Evolutionary conservation across 805 yeast species (phyloP).

Genomic region (Candida montana): DNA sequence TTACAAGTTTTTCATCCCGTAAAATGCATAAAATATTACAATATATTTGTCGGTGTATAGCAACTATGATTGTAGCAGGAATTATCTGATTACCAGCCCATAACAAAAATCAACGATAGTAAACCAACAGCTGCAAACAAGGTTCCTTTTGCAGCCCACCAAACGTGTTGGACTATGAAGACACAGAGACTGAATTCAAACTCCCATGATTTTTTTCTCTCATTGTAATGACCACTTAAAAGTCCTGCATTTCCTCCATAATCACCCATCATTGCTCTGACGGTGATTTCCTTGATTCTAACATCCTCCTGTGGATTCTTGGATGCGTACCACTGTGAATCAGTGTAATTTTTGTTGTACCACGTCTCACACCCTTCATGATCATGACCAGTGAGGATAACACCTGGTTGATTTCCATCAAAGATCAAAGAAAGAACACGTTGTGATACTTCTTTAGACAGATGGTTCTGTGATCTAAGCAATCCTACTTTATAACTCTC

Average conservation of each 20-base stretch:
- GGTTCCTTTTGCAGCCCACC: constrained; percentile 85
- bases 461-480: constrained; percentile 81
- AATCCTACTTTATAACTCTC: constrained; percentile 68
- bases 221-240: constrained; percentile 64
- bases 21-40: too few species aligned
- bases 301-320: constrained; percentile 30
- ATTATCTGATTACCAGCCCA: too few species aligned
- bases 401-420: constrained; percentile 61
- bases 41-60: too few species aligned
- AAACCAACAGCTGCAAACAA: constrained; percentile 31
- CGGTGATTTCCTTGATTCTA: constrained; percentile 73
- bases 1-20: too few species aligned
- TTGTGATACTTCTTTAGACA: constrained; percentile 61
- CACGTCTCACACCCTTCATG: constrained; percentile 86
- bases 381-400: constrained; percentile 91
- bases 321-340: constrained; percentile 55
- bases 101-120: constrained; percentile 13
- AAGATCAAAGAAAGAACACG: constrained; percentile 69
- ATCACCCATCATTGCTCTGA: constrained; percentile 95
- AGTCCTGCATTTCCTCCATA: constrained; percentile 86
- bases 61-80: too few species aligned
- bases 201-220: constrained; percentile 43
- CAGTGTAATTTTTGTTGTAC: constrained; percentile 42
- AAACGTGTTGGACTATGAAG: constrained; percentile 80
- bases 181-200: constrained; percentile 73